Conservation (phyloP, 2,329 filamentous ascomycete species). For the Xylaria sp. region DNA sequence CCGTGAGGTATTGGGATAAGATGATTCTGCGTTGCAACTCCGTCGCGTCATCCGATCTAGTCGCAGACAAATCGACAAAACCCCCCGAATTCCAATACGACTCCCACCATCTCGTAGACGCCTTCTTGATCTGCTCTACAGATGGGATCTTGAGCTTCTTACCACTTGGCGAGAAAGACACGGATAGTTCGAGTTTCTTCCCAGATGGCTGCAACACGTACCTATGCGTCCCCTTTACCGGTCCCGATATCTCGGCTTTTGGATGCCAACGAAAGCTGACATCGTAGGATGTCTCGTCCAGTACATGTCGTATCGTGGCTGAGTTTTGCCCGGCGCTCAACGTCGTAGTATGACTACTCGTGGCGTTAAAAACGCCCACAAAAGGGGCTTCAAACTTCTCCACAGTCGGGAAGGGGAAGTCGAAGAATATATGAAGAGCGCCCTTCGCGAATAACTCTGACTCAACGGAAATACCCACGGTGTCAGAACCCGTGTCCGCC, state of each 20-base stretch:
- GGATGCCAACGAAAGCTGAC: conserved; percentile 37
- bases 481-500: conserved; percentile 42
- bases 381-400: conserved; percentile 52
- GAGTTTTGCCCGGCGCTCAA: conserved; percentile 28
- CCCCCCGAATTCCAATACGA: conserved; percentile 46
- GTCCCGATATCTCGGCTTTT: conserved; percentile 32
- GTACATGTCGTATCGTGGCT: conserved; percentile 39
- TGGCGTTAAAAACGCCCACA: conserved; percentile 47
- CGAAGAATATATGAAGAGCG: conserved; percentile 43
- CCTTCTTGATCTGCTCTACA: conserved; percentile 27
- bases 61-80: conserved; percentile 45
- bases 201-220: conserved; percentile 35
- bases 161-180: conserved; percentile 30
- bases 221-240: conserved; percentile 37
- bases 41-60: conserved; percentile 37
- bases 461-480: conserved; percentile 39
- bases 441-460: conserved; percentile 38
- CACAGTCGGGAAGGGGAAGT: conserved; percentile 45
- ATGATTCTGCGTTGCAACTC: conserved; percentile 50
- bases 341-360: conserved; percentile 39
- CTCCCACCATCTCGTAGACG: conserved; percentile 41
- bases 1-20: conserved; percentile 48
- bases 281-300: conserved; percentile 41
- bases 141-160: conserved; percentile 20
- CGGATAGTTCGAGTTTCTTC: conserved; percentile 29